Evolutionary conservation across 1,284 basidiomycete species (phyloP).

Genomic region (Marasmius sp.): DNA sequence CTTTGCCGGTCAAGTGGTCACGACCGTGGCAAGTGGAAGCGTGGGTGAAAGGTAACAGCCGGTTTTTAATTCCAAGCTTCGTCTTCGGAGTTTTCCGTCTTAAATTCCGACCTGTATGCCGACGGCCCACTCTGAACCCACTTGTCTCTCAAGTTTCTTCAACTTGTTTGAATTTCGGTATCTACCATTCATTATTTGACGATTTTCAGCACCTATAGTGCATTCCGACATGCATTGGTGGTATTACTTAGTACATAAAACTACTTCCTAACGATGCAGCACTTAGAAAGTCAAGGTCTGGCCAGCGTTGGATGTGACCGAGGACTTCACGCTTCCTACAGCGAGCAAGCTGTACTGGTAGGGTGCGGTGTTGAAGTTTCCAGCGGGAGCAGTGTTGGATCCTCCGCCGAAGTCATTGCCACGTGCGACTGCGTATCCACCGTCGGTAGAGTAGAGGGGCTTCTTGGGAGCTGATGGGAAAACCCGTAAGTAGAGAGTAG

Average conservation of each 20-base stretch:
- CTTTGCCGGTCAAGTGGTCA: too few relatives aligned
- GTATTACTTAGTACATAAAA: neutral
- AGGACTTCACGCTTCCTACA: slow-evolving; percentile 26
- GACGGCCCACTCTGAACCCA: too few relatives aligned
- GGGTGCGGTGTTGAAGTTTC: slow-evolving; percentile 36
- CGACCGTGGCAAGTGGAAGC: too few relatives aligned
- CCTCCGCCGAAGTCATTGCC: slow-evolving; percentile 34
- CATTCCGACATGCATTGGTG: too few relatives aligned
- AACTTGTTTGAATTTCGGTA: too few relatives aligned
- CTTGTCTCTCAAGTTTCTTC: too few relatives aligned
- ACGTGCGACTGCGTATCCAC: slow-evolving; percentile 38
- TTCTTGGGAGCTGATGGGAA: slow-evolving; percentile 28
- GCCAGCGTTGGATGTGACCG: slow-evolving; percentile 33
- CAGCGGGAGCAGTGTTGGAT: slow-evolving; percentile 33
- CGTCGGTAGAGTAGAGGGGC: slow-evolving; percentile 42
- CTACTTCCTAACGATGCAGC: neutral
- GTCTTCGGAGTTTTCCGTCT: too few relatives aligned
- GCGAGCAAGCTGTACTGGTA: slow-evolving; percentile 34
- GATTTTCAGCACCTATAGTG: too few relatives aligned
- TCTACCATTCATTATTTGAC: too few relatives aligned
- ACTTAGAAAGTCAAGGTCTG: slow-evolving; percentile 39
- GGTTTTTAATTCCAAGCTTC: too few relatives aligned
- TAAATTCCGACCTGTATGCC: too few relatives aligned
- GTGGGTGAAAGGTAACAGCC: too few relatives aligned
- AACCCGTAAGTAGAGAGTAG: neutral